Conservation (phyloP, 306 rosid species). For the Dalbergia oliveri region DNA sequence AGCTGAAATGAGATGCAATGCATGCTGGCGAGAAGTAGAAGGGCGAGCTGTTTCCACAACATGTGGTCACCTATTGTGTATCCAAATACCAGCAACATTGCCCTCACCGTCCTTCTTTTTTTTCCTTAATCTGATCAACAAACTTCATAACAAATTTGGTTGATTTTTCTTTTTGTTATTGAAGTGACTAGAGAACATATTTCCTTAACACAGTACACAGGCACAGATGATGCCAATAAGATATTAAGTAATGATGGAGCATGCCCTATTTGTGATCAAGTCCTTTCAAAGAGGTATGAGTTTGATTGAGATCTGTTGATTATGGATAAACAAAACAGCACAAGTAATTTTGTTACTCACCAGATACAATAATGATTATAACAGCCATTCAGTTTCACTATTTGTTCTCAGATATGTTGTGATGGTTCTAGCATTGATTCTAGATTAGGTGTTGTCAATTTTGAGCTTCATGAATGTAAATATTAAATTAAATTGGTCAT, state of each 20-base stretch:
- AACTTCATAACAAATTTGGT: slow-evolving; percentile 38
- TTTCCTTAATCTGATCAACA: slow-evolving; percentile 6
- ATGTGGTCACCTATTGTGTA: slow-evolving; percentile 95
- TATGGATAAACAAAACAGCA: slow-evolving; percentile 24
- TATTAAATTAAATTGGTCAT: slow-evolving; percentile 1
- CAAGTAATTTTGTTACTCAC: slow-evolving; percentile 11
- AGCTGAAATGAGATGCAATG: slow-evolving; percentile 97
- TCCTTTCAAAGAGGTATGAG: slow-evolving; percentile 93
- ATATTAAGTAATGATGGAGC: slow-evolving; percentile 91
- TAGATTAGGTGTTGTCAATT: slow-evolving; percentile 22
- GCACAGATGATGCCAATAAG: slow-evolving; percentile 96
- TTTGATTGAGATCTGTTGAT: slow-evolving; percentile 42
- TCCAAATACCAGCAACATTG: slow-evolving; percentile 51
- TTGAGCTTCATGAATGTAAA: slow-evolving; percentile 19
- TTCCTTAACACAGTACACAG: slow-evolving; percentile 70
- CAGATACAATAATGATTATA: slow-evolving; percentile 9
- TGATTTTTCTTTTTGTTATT: slow-evolving; percentile 34
- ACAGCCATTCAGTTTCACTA: background rate
- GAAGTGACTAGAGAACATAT: slow-evolving; percentile 30
- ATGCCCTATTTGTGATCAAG: slow-evolving; percentile 96
- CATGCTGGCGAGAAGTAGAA: slow-evolving; percentile 97
- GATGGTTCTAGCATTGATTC: slow-evolving; percentile 31
- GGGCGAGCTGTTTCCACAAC: slow-evolving; percentile 95
- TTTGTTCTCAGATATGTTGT: slow-evolving; percentile 14
- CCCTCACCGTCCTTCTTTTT: slow-evolving; percentile 5